Evolutionary conservation across 2,329 filamentous ascomycete genomes (phyloP), one percentile per base, ranked within the genome.

Genomic region (Emergomyces orientalis): DNA sequence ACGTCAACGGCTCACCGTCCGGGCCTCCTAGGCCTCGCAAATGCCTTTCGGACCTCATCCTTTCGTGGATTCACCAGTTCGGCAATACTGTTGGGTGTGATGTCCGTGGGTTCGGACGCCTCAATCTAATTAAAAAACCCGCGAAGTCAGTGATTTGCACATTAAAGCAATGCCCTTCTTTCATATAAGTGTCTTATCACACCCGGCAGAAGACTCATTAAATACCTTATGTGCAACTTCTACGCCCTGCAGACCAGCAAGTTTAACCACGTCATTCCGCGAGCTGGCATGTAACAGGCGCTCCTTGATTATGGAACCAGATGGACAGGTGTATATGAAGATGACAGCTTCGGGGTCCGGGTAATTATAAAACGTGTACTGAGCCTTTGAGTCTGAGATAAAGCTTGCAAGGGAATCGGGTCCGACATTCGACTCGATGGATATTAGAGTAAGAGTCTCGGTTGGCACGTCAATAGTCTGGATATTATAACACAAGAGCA

Each of bases 301-400:
- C 72, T 87, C 84, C 74, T 85, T 86, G 71, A 87, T 84, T 71
- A 83, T 85, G 17, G 82, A 83, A 14, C 71, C 77, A 0, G 80
- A 79, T 14, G 85, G 85, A 71, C 85, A 88, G 25, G 85, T 86
- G 70, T 86, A 87, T 63, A 87, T 81, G 73, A 87, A 88, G 27
- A 87, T 73, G 14, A 86, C 41, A 47, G 25, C 57, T 8, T 30
- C 22, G 9, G 39, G 25, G 25, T 49, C 30, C 6, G 77, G 75
- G 65, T 84, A 80, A 60, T 81, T 78, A 72, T 86, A 88, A 69
- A 87, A 86, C 4, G 80, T 79, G 70, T 86, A 87, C 62, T 83
- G 76, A 14, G 85, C 85, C 66, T 84, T 82, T 47, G 77, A 76
- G 13, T 75, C 63, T 17, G 82, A 80, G 61, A 88, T 83, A 1